Base-by-base conservation (phyloP, 352 stramenopile species). In the Pythium biforme region DNA sequence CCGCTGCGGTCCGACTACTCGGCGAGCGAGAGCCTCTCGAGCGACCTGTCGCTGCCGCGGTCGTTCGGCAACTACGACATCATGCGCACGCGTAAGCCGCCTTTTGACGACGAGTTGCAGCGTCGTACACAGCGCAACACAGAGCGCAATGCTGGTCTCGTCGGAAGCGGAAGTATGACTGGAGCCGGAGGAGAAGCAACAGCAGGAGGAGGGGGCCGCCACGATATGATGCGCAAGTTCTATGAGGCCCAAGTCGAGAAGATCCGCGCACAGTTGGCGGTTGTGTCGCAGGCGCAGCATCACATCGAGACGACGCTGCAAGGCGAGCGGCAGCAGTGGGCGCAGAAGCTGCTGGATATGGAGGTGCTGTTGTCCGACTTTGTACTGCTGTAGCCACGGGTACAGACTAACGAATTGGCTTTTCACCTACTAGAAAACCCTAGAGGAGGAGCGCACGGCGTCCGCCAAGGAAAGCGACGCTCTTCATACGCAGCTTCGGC, bases 211-310 rank as follows among this genome's bases (percentile, higher is more conserved):
- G 23, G 58, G 10, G 55, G 37, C 2, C n/a, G 50, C 1, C 48
- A 73, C 48, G 57, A 78, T 14, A 69, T 89, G 37, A 87, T 92
- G 79, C 83, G 86, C 58, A 86, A 86, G 62, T 90, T 92, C 48
- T 94, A 90, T 64, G 80, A 92, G 66, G 76, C 83, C 23, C 83
- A 92, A 57, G 83, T 91, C n/a, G 77, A 83, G 14, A 86, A 89
- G 63, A 81, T 92, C 31, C 79, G 84, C 46, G 59, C 70, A 22
- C 82, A 94, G 59, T 64, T 92, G 26, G 68, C 64, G 0, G 43
- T 85, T 10, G 69, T 70, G 43, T 68, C 77, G 9, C 76, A 87
- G 25, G 61, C 73, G 0, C 77, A 90, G 33, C 72, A 57, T 10
- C 73, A 85, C 27, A 50, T 81, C 12, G 77, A 92, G 70, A 71